phyloP scores from a whole-genome alignment of 106 monocot genomes.

The Allium fistulosum region DNA sequence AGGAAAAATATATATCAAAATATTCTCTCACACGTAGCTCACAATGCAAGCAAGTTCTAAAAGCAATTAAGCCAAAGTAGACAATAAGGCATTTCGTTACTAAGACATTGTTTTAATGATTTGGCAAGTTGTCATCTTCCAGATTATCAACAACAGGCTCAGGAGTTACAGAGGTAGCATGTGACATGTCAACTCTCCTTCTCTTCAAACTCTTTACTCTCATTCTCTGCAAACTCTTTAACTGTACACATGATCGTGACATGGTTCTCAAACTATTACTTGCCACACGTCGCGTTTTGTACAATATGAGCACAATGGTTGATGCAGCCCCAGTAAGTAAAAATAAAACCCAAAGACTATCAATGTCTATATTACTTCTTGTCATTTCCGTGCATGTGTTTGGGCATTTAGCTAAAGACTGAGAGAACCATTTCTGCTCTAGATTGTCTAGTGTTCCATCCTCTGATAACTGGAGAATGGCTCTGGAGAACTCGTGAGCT shows the following conservation, averaged over 20 bases:
- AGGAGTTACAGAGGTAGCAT: neutral
- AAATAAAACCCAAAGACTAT: conserved; percentile 1
- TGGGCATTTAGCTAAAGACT: neutral
- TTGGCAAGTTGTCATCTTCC: neutral
- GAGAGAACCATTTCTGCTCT: conserved; percentile 3
- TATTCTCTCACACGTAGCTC: too few relatives aligned
- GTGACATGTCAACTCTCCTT: neutral
- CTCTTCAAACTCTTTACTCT: neutral
- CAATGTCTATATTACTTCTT: neutral
- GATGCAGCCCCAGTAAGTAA: neutral
- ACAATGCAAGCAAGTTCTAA: too few relatives aligned
- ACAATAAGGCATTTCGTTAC: too few relatives aligned
- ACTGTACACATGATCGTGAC: neutral
- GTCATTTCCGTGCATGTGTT: neutral
- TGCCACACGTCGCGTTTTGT: neutral
- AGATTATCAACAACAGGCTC: neutral
- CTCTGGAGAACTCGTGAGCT: conserved; percentile 14
- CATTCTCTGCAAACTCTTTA: neutral
- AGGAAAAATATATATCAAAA: too few relatives aligned
- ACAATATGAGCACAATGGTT: neutral
- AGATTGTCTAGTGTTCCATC: neutral
- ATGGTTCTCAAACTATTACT: neutral
- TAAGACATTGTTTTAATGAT: neutral
- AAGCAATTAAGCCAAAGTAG: too few relatives aligned
- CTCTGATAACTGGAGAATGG: conserved; percentile 4